phyloP scores from a whole-genome alignment of 164 flowering plant genomes.

The Sextonia rubra region DNA sequence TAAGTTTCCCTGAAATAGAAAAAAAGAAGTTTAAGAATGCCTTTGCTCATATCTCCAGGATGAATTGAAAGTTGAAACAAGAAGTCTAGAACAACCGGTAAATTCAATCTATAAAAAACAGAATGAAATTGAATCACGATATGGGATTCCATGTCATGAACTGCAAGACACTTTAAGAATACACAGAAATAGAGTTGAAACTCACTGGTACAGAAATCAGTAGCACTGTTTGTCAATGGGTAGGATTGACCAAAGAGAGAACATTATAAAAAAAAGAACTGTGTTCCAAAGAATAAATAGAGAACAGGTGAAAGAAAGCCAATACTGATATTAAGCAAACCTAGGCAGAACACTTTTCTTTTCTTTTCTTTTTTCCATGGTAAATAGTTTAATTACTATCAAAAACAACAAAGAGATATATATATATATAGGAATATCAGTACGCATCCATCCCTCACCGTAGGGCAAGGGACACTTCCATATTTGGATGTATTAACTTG shows the following conservation, averaged over 20 bases:
- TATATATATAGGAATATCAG: no score
- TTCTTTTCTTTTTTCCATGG: no score
- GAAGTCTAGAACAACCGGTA: background rate
- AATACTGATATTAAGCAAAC: background rate
- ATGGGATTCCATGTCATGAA: background rate
- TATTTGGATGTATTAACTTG: no score
- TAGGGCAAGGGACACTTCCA: no score
- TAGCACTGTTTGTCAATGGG: background rate
- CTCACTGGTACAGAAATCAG: background rate
- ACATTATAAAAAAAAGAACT: no score
- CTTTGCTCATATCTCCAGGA: background rate
- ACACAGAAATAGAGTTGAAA: background rate
- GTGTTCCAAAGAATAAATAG: no score
- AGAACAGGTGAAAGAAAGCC: background rate
- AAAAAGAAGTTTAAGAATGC: conserved; percentile 6
- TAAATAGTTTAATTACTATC: no score
- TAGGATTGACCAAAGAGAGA: background rate
- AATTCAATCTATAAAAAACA: no score
- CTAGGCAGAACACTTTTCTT: background rate
- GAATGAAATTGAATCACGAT: background rate
- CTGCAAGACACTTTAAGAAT: background rate
- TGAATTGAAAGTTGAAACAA: background rate
- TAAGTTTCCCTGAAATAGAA: conserved; percentile 62
- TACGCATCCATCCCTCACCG: no score
- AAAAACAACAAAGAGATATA: no score